A percentile compares a stretch with the other conserved stretches of the same genome.
These are phyloP conservation scores for Metschnikowia shivogae DNA, from an alignment of 805 yeast species.

Conservation along the genomic window DNA sequence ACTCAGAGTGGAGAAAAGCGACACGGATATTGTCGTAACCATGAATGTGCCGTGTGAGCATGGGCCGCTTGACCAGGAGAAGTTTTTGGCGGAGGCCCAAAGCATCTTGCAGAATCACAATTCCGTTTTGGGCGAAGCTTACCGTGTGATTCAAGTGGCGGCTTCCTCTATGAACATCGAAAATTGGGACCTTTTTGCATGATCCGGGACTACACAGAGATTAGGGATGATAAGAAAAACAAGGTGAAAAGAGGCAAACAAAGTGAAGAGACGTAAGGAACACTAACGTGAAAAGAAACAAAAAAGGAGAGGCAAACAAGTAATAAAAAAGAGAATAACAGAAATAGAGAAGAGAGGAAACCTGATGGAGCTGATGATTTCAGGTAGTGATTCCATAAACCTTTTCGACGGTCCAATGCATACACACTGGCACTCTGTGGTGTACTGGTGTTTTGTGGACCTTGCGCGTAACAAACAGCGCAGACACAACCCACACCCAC, in stretches of 20 bases:
- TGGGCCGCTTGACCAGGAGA: conserved; percentile 10
- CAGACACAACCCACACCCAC: neutral
- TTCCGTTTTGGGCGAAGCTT: conserved; percentile 15
- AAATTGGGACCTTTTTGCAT: conserved; percentile 34
- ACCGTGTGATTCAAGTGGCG: conserved; percentile 23
- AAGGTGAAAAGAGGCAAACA: too few species aligned
- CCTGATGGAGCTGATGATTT: too few species aligned
- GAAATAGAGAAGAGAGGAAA: too few species aligned
- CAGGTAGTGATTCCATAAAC: too few species aligned
- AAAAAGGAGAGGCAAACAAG: too few species aligned
- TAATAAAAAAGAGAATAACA: too few species aligned
- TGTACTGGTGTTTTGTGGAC: neutral
- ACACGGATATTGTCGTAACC: conserved; percentile 60
- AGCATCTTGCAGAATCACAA: neutral
- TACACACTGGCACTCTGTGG: neutral
- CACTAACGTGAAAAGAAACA: too few species aligned
- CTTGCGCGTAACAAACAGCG: conserved; percentile 3
- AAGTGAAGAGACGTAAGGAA: too few species aligned
- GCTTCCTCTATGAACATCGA: conserved; percentile 34
- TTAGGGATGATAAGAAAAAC: too few species aligned
- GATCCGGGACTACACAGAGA: neutral
- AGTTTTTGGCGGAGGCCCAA: conserved; percentile 10
- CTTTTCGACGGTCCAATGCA: too few species aligned
- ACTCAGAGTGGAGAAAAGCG: conserved; percentile 46
- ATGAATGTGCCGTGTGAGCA: conserved; percentile 49